A percentile compares a stretch with the other conserved stretches of the same genome.
These are phyloP conservation scores for Zangia roseola DNA, from an alignment of 768 basidiomycete species.

Conservation along the genomic window DNA sequence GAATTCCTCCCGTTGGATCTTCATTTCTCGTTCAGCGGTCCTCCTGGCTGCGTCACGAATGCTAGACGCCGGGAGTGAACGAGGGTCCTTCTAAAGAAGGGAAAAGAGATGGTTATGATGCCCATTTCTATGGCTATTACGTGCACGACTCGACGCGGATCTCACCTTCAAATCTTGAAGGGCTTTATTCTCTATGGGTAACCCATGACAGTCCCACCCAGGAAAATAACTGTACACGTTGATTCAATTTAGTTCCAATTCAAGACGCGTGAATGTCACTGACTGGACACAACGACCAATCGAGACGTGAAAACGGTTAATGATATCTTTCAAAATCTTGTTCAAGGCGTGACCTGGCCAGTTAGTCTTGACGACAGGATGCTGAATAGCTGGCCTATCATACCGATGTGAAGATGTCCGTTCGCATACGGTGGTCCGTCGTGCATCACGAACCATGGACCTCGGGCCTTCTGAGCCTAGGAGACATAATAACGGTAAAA, in stretches of 20 bases:
- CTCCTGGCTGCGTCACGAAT: conserved; percentile 71
- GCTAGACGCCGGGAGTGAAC: conserved; percentile 49
- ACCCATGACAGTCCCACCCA: conserved; percentile 98
- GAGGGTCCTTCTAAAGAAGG: conserved; percentile 50
- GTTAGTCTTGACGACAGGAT: neutral
- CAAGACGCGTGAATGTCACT: conserved; percentile 28
- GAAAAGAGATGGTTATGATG: neutral
- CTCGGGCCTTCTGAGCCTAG: conserved; percentile 64
- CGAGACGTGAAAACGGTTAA: conserved; percentile 83
- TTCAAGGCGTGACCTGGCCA: conserved; percentile 87
- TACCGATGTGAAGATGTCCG: conserved; percentile 93
- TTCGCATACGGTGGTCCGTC: conserved; percentile 99
- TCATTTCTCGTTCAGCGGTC: conserved; percentile 73
- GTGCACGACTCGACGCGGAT: neutral
- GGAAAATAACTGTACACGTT: conserved; percentile 72
- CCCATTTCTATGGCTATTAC: neutral
- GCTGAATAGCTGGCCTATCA: conserved; percentile 3
- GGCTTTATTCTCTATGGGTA: conserved; percentile 96
- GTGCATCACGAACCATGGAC: conserved; percentile 80
- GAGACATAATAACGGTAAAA: neutral
- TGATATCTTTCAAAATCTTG: conserved; percentile 95
- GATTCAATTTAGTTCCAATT: neutral
- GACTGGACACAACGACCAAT: conserved; percentile 81
- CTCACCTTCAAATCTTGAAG: conserved; percentile 71
- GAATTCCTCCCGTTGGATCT: conserved; percentile 77